These are phyloP conservation scores for Schizochytrium sp. DNA, from an alignment of 108 stramenopile genomes.

Conservation along the genomic window DNA sequence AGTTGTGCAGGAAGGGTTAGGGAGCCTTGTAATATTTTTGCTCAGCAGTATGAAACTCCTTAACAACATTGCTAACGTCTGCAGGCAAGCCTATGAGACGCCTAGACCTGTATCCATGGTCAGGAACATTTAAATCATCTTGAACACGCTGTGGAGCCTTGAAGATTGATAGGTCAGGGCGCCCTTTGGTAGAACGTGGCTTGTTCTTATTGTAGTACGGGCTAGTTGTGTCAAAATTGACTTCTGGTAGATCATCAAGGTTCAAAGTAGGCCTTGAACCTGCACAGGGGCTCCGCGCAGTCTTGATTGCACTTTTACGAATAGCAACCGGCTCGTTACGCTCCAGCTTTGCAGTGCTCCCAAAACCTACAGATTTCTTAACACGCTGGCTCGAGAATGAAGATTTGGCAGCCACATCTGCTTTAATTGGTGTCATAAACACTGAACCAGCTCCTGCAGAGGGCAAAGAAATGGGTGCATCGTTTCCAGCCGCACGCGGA, in stretches of 20 bases:
- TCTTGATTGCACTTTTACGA: background rate
- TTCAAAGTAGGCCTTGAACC: no score
- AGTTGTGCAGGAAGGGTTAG: no score
- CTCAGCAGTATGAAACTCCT: constrained; percentile 18
- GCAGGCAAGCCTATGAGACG: constrained; percentile 19
- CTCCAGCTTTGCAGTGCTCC: constrained; percentile 39
- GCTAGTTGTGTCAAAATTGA: constrained; percentile 13
- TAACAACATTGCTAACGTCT: background rate
- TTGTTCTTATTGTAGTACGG: background rate
- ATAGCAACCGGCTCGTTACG: background rate
- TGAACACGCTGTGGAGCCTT: background rate
- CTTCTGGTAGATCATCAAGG: background rate
- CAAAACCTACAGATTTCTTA: background rate
- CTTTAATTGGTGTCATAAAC: constrained; percentile 60
- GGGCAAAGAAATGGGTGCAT: background rate
- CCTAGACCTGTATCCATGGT: constrained; percentile 37
- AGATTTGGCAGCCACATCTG: background rate
- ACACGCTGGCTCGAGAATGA: background rate
- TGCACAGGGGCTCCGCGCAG: background rate
- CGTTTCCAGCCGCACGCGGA: background rate
- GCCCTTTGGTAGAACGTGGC: background rate
- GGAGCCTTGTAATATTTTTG: background rate
- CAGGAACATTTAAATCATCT: background rate
- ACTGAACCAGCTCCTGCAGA: background rate
- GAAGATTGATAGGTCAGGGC: constrained; percentile 44